Base-by-base conservation (phyloP, 495 filamentous ascomycete species). In the Hypomontagnella submonticulosa region DNA sequence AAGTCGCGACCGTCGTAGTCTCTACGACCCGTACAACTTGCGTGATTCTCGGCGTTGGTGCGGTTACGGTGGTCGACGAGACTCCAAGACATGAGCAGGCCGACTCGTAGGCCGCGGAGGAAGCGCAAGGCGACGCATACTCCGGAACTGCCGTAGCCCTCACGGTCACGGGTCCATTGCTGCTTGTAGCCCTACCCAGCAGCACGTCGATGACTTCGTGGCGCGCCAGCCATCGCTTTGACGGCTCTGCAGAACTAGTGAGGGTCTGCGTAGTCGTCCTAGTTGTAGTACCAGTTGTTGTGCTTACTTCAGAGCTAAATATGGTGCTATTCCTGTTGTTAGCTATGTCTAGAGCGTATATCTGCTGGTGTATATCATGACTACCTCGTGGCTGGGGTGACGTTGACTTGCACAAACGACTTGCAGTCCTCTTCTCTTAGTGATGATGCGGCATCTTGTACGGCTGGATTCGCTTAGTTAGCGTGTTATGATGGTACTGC, bases 61-160 rank as follows among this genome's bases (percentile, higher is more conserved):
- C 49, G 0, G 66, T 70, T 6, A 18, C 54, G 0, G 67, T 70
- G 6, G 40, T 4, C 4, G 10, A 49, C 2, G 69, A 48, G 8
- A 73, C 9, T 7, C 70, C 67, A n/a, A 74, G 33, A 44, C 73
- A 76, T 23, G 73, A 76, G 15, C 72, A 76, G 0, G 73, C 73
- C 0, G 65, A 73, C 10, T 55, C 67, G 47, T 71, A 74, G 6
- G 47, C 70, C 9, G 48, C 53, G 0, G 37, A 34, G 3, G 59
- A 34, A 15, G 59, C 20, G 57, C 72, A 76, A 2, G 42, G 27
- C 4, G 63, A 59, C 7, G 63, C 72, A 36, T 76, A 74, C 0
- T 27, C 4, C 16, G 72, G 73, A 12, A 66, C 53, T 1, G 60
- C 47, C 34, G 68, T 63, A 16, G 66, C 48, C 8, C 37, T 56